A percentile compares a stretch with the other conserved stretches of the same genome.
These are phyloP conservation scores for Neurospora africana DNA, from an alignment of 495 filamentous ascomycete species.

Conservation along the genomic window DNA sequence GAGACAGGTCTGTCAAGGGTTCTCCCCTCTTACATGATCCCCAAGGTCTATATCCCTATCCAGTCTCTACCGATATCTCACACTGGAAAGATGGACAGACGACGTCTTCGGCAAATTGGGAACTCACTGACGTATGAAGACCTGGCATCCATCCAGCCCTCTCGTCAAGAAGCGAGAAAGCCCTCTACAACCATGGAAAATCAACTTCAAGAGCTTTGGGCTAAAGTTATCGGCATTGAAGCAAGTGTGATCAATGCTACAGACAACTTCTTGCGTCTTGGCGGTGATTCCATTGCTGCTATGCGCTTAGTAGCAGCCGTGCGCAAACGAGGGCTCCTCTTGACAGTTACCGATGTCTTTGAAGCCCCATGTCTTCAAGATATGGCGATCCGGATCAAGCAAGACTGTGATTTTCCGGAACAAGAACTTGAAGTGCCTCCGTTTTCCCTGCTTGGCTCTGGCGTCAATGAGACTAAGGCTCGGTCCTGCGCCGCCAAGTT, in stretches of 20 bases:
- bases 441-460: not conserved
- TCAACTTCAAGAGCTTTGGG: constrained; percentile 8
- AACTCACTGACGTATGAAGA: not conserved
- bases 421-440: not conserved
- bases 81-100: constrained; percentile 42
- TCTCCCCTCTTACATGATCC: constrained; percentile 46
- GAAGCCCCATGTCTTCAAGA: constrained; percentile 36
- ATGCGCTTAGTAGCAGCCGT: constrained; percentile 48
- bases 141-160: constrained; percentile 4
- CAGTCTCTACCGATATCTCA: constrained; percentile 27
- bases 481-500: not conserved
- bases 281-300: constrained; percentile 23
- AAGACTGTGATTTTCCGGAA: not conserved
- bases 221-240: constrained; percentile 6
- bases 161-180: not conserved
- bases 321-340: constrained; percentile 33
- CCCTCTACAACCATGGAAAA: constrained; percentile 5
- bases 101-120: constrained; percentile 25
- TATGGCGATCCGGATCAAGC: constrained; percentile 19
- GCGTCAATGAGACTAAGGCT: not conserved
- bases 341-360: constrained; percentile 46
- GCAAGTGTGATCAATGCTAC: constrained; percentile 2
- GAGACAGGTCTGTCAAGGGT: constrained; percentile 17
- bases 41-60: constrained; percentile 27
- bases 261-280: constrained; percentile 23